Base-by-base conservation (phyloP, 148 eudicot species). In the Beta vulgaris region DNA sequence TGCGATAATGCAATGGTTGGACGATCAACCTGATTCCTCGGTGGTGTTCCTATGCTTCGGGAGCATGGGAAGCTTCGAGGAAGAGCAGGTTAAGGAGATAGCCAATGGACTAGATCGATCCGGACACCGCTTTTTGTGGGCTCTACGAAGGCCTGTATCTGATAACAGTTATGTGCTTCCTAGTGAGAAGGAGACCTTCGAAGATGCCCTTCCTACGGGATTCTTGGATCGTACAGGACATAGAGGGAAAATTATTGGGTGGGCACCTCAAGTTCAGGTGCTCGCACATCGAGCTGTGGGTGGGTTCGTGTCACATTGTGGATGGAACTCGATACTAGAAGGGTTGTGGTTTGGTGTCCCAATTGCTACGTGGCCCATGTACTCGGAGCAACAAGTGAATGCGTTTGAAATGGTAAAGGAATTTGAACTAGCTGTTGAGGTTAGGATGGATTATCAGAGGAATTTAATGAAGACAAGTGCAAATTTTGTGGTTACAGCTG, bases 21-120 rank as follows among this genome's bases (percentile, higher is more conserved):
- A 89, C 35, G 25, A 37, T 0, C 90, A 85, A 21, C 87, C 87
- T 1, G 21, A 72, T 4, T 72, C 75, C 6, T 86, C 88, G 0
- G 90, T 88, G 1, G 87, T 85, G 36, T 89, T 81, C 60, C 58
- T 89, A 2, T 87, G 90, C 46, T 89, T 89, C 2, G 88, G 92
- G 12, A 89, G 88, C 72, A 78, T 72, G 75, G 92, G 92, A 5
- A 66, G 69, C 16, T 82, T 89, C 21, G 43, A 63, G 12, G 74
- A 1, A 35, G 80, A 28, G 12, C 90, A 87, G 31, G 82, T 85
- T 21, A 77, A 36, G 21, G 87, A 89, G 61, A 85, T 89, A 26
- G 92, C 92, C 1, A 9, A 7, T 16, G 90, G 85, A 0, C 68
- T 89, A 3, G 92, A 87, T 10, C 68, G 36, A 0, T 40, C 76